Percentiles rank a stretch among this genome's conserved stretches.
Conservation (phyloP, 495 filamentous ascomycete genomes). For the Cercophora newfieldiana region DNA sequence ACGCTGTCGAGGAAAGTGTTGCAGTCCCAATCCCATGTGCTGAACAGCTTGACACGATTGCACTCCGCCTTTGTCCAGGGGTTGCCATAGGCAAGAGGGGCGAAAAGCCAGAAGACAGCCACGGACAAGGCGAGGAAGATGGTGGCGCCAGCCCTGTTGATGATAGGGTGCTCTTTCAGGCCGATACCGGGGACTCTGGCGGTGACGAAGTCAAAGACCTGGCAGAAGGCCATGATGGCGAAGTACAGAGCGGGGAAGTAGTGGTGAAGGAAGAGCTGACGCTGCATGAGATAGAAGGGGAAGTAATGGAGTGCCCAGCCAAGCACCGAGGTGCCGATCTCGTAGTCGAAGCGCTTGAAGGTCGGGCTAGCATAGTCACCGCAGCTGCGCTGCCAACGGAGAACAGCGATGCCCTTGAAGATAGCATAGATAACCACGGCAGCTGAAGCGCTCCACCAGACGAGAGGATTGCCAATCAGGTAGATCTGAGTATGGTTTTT, state of each 20-base stretch:
- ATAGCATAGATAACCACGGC: slow-evolving; percentile 73
- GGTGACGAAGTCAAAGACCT: slow-evolving; percentile 81
- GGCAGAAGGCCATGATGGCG: slow-evolving; percentile 82
- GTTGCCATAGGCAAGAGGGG: slow-evolving; percentile 90
- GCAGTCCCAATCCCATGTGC: slow-evolving; percentile 96
- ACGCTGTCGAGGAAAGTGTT: slow-evolving; percentile 86
- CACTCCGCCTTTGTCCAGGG: slow-evolving; percentile 88
- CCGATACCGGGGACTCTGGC: slow-evolving; percentile 67
- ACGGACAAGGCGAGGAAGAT: slow-evolving; percentile 70
- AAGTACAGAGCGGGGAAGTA: slow-evolving; percentile 92
- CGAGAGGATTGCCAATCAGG: slow-evolving; percentile 89
- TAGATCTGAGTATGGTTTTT: slow-evolving; percentile 93
- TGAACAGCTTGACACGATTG: slow-evolving; percentile 80
- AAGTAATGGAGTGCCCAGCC: slow-evolving; percentile 96
- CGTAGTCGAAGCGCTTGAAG: slow-evolving; percentile 97
- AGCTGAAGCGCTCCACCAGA: slow-evolving; percentile 91
- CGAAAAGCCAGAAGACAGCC: slow-evolving; percentile 77
- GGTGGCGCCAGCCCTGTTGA: slow-evolving; percentile 70
- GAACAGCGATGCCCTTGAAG: slow-evolving; percentile 84
- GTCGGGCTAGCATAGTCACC: slow-evolving; percentile 75
- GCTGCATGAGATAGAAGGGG: slow-evolving; percentile 94
- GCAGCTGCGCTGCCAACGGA: slow-evolving; percentile 92
- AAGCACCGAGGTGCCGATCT: slow-evolving; percentile 84
- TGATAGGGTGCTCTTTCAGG: slow-evolving; percentile 65
- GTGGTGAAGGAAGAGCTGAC: slow-evolving; percentile 92